Conservation (phyloP, 306 rosid genomes). For the Vigna trinervia region DNA sequence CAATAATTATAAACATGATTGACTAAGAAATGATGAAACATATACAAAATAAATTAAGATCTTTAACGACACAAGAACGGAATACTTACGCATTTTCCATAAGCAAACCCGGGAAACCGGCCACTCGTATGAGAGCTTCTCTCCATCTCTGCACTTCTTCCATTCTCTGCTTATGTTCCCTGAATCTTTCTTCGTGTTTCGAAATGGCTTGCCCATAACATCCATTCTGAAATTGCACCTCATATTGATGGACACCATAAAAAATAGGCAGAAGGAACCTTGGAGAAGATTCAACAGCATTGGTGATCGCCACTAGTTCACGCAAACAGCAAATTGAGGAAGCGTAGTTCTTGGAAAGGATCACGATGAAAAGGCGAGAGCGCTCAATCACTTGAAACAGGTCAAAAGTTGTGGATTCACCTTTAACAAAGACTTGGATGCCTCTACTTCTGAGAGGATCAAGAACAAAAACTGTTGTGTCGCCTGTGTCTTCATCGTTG, state of each 20-base stretch:
- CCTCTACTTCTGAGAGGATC: too few species aligned
- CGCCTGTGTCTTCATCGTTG: too few species aligned
- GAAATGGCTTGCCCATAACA: not conserved
- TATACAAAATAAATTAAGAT: too few species aligned
- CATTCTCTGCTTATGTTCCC: not conserved
- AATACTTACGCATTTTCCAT: not conserved
- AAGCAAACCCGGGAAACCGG: not conserved
- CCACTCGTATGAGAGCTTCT: not conserved
- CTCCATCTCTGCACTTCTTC: not conserved
- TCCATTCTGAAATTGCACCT: not conserved
- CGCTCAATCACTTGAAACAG: not conserved
- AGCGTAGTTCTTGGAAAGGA: not conserved
- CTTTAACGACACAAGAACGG: too few species aligned
- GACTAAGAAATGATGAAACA: not conserved
- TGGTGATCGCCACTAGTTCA: not conserved
- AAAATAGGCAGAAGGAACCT: not conserved
- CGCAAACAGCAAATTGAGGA: not conserved
- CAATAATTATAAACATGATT: too few species aligned
- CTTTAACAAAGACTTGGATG: not conserved
- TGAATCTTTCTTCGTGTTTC: not conserved
- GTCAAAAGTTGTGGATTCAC: not conserved
- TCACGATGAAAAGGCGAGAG: not conserved
- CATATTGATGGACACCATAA: not conserved
- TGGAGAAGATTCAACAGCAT: not conserved
- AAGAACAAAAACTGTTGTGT: too few species aligned